These are phyloP conservation scores for Porcisia hertigi DNA, from an alignment of 208 protist species.

Conservation along the genomic window DNA sequence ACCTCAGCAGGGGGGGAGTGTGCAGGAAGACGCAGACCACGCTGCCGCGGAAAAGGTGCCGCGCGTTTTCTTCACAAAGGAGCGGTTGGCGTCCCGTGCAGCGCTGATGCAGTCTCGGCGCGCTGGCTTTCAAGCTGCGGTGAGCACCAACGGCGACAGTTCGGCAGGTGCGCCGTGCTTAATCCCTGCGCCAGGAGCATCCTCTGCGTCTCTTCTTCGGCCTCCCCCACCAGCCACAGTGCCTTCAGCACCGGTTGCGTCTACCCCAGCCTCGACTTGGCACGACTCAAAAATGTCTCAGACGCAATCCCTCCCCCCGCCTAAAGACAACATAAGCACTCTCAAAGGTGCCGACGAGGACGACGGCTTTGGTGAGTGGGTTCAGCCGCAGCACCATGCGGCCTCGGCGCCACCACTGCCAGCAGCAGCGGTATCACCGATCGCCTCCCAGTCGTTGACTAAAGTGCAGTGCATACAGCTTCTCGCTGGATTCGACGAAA, in stretches of 20 bases:
- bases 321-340: neutral
- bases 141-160: neutral
- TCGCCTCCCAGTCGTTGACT: conserved; percentile 8
- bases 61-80: conserved; percentile 35
- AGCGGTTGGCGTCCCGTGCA: conserved; percentile 25
- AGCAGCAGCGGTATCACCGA: neutral
- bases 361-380: conserved; percentile 22
- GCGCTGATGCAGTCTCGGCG: conserved; percentile 29
- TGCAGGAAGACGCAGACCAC: neutral
- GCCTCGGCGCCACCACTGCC: neutral
- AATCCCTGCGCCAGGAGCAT: neutral
- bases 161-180: neutral
- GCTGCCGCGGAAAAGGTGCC: conserved; percentile 3
- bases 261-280: neutral
- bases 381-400: conserved; percentile 5
- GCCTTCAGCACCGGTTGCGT: neutral
- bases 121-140: neutral
- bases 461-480: conserved; percentile 16
- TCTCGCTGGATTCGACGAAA: neutral
- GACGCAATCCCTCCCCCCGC: neutral
- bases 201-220: neutral
- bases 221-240: neutral
- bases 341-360: neutral
- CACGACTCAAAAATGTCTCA: neutral
- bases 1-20: neutral